Base-by-base conservation (phyloP, 2,329 filamentous ascomycete species). In the Aureobasidium melanogenum region DNA sequence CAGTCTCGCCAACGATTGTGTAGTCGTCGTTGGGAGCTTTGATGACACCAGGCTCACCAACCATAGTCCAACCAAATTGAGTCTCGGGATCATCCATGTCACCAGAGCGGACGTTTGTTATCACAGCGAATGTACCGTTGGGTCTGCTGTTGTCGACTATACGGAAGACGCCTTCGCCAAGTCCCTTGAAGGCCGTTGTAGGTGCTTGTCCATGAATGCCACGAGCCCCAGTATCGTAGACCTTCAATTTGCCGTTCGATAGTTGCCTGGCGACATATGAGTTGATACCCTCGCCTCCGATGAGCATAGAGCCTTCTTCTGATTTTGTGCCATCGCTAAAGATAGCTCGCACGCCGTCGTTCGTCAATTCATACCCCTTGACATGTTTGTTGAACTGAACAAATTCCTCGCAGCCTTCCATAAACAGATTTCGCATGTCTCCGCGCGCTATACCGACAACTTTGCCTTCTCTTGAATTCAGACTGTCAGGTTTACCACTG, bases 201-300 rank as follows among this genome's bases (percentile, higher is more conserved):
- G 84, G 82, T 8, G 85, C 83, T 68, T 87, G 83, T 0, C 85
- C 85, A 65, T 88, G 85, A 26, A 88, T 86, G 1, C 84, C 84
- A 51, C 84, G 72, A 0, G 84, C 81, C 3, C 84, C 84, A 0
- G 83, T 83, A 65, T 88, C 85, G 67, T 81, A 87, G 5, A 84
- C 80, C 69, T 85, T 86, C 48, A 87, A 69, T 52, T 73, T 79
- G 1, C 82, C 84, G 4, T 74, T 73, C 0, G 82, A 84, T 4
- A 87, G 72, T 71, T 88, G 84, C 66, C 77, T 80, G 0, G 84
- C 83, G 14, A 87, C 77, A 55, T 77, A 76, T 9, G 84, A 86
- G 66, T 83, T 81, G 43, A 87, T 80, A 12, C 85, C 85, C 51
- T 88, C 85, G 3, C 84, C 85, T 2, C 78, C 84, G 10, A 87